Evolutionary conservation across 2,329 filamentous ascomycete species (phyloP), one percentile per base, ranked within the genome.

Genomic region (Grosmannia serpens): DNA sequence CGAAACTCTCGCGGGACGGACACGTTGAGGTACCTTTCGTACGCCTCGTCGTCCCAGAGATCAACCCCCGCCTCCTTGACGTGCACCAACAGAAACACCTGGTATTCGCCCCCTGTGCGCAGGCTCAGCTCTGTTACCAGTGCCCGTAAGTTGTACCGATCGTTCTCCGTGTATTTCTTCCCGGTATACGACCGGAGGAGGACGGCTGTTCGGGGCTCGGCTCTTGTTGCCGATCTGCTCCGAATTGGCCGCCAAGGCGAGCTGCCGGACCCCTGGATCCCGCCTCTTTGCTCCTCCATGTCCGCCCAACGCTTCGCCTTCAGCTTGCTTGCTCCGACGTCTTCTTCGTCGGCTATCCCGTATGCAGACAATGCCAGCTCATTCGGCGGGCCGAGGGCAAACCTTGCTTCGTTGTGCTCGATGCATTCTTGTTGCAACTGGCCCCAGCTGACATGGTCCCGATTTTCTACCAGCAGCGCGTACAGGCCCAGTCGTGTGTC

Each of bases 31-130:
- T 85, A 76, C 26, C 76, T 72, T 38, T 83, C 74, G 66, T 90
- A 87, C 1, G 79, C 75, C 31, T 76, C 73, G 13, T 78, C 70
- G 63, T 82, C 76, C 71, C 81, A 86, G 52, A 88, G 83, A 26
- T 78, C 74, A 17, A 76, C 71, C 4, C 74, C 72, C 1, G 11
- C 13, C 53, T 77, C 82, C 69, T 88, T 89, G 70, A 91, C 85
- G 62, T 95, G 88, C 17, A 95, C 81, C 29, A 95, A 78, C 33
- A 95, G 75, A 67, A 89, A 88, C 1, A 94, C 84, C 64, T 91
- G 83, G 67, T 91, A 95, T 71, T 91, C 84, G 41, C 88, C 89
- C 22, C 89, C 89, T 20, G 87, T 87, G 61, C 85, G 84, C 59
- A 95, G 76, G 7, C 81, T 81, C 31, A 94, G 76, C 70, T 95